phyloP scores from a whole-genome alignment of 192 early-diverging fungal genomes.

The Lunasporangiospora selenospora region DNA sequence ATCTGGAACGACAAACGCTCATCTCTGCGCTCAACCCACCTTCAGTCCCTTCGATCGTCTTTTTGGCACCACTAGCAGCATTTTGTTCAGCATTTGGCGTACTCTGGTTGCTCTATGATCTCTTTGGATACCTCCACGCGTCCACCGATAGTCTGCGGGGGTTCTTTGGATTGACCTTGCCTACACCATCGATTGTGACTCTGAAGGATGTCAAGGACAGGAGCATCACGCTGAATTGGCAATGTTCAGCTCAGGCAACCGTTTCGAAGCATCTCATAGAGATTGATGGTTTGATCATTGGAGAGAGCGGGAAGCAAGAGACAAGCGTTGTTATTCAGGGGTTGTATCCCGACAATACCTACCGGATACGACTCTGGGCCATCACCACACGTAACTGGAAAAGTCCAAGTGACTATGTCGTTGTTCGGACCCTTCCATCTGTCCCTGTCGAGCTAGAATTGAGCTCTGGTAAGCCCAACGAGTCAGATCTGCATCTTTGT shows the following conservation, averaged over 20 bases:
- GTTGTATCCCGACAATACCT: slow-evolving; percentile 41
- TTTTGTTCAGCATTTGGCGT: slow-evolving; percentile 47
- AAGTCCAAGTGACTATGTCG: slow-evolving; percentile 41
- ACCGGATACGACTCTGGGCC: slow-evolving; percentile 43
- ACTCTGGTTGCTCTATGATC: slow-evolving; percentile 39
- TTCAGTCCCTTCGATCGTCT: slow-evolving; percentile 38
- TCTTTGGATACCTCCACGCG: slow-evolving; percentile 46
- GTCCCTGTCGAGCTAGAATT: slow-evolving; percentile 37
- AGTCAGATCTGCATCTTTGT: too few relatives aligned
- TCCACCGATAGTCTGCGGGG: slow-evolving; percentile 41
- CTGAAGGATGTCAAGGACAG: slow-evolving; percentile 49
- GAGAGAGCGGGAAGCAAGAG: slow-evolving; percentile 47
- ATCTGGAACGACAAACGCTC: slow-evolving; percentile 33
- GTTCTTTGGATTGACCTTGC: slow-evolving; percentile 42
- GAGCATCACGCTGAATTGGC: slow-evolving; percentile 44
- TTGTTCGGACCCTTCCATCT: slow-evolving; percentile 34
- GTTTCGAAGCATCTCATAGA: slow-evolving; percentile 45
- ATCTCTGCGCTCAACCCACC: slow-evolving; percentile 36
- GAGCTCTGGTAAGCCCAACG: slow-evolving; percentile 38
- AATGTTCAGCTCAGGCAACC: slow-evolving; percentile 44
- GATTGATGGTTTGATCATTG: slow-evolving; percentile 39
- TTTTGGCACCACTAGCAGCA: slow-evolving; percentile 36
- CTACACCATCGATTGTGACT: slow-evolving; percentile 40
- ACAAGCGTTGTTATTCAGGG: slow-evolving; percentile 48
- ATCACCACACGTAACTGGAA: slow-evolving; percentile 48